Conservation (phyloP, 148 eudicot species). For the Linanthus parryae region DNA sequence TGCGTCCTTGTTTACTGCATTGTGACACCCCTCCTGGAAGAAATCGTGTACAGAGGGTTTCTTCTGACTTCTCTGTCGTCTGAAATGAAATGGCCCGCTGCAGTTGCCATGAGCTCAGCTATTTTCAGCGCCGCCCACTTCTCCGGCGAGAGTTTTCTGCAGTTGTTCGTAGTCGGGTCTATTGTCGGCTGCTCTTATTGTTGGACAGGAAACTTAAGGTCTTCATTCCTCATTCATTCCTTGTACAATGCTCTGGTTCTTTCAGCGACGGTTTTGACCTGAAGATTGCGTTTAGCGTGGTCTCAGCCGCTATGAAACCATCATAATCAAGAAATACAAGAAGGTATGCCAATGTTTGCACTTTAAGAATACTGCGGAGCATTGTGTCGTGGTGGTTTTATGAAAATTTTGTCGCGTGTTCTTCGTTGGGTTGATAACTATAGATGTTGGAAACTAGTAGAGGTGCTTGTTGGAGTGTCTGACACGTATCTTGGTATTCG, state of each 20-base stretch:
- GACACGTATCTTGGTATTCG: no score
- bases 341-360: no score
- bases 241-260: constrained; percentile 73
- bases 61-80: constrained; percentile 53
- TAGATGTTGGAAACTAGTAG: no score
- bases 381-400: no score
- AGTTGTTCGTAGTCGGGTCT: constrained; percentile 47
- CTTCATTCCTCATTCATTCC: constrained; percentile 67
- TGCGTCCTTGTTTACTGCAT: constrained; percentile 57
- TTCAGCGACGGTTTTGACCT: no score
- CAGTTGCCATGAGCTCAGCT: constrained; percentile 60
- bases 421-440: no score
- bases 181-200: constrained; percentile 81
- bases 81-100: constrained; percentile 62
- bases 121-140: constrained; percentile 75
- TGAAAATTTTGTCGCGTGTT: no score
- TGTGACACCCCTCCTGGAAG: constrained; percentile 76
- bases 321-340: no score
- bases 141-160: constrained; percentile 65
- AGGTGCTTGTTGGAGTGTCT: no score
- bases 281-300: no score
- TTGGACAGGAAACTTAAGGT: constrained; percentile 68
- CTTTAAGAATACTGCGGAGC: no score
- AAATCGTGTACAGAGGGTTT: constrained; percentile 72
- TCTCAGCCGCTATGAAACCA: no score